Percentiles rank a stretch among this genome's conserved stretches.
phyloP scores from a whole-genome alignment of 371 early-diverging fungal genomes.

The Sporodiniella umbellata region DNA sequence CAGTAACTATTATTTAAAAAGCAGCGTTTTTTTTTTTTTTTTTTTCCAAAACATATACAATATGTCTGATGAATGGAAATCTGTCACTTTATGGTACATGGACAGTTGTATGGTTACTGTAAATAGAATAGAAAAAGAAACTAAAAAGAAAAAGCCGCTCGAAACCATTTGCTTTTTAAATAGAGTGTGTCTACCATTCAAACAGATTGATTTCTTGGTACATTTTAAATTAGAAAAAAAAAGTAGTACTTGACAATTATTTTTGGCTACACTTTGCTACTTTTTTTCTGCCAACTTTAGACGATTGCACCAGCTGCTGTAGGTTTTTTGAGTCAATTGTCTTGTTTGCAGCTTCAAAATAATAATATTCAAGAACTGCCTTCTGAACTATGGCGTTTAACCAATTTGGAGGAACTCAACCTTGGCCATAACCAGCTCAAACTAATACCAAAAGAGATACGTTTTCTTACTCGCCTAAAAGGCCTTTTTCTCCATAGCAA shows the following conservation, averaged over 20 bases:
- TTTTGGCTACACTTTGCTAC: too few relatives aligned
- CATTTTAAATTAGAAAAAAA: neutral
- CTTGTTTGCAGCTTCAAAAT: slow-evolving; percentile 86
- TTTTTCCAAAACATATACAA: neutral
- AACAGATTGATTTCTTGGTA: slow-evolving; percentile 24
- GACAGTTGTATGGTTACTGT: slow-evolving; percentile 26
- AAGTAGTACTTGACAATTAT: too few relatives aligned
- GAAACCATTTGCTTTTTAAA: slow-evolving; percentile 19
- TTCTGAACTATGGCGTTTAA: slow-evolving; percentile 66
- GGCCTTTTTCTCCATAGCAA: slow-evolving; percentile 95
- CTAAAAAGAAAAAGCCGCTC: slow-evolving; percentile 13
- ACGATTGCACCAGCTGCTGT: slow-evolving; percentile 40
- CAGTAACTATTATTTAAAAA: neutral
- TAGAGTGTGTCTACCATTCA: slow-evolving; percentile 26
- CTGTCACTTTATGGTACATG: slow-evolving; percentile 29
- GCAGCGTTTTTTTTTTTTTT: neutral
- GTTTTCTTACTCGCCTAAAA: slow-evolving; percentile 71
- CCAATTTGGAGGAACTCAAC: slow-evolving; percentile 71
- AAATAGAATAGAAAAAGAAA: slow-evolving; percentile 12
- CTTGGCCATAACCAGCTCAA: slow-evolving; percentile 87
- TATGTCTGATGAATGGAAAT: slow-evolving; percentile 7
- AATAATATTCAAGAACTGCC: slow-evolving; percentile 80
- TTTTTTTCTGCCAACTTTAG: slow-evolving; percentile 9
- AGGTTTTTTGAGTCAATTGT: slow-evolving; percentile 46
- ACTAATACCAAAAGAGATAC: slow-evolving; percentile 84